phyloP scores from a whole-genome alignment of 768 basidiomycete genomes.

The Rhizopogon vulgaris region DNA sequence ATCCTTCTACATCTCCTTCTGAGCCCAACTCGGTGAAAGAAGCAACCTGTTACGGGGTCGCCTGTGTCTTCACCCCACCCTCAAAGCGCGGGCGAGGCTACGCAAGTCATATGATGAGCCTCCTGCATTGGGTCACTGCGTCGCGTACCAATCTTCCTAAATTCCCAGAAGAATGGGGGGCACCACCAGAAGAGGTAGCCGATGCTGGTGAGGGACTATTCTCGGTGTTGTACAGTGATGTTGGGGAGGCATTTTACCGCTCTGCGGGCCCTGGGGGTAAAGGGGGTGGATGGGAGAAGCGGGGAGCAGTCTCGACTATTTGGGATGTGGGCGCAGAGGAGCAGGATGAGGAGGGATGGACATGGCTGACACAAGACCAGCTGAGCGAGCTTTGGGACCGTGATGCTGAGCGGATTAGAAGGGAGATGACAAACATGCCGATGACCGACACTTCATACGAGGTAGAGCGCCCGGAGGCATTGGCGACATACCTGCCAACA shows the following conservation, averaged over 20 bases:
- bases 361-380: constrained; percentile 31
- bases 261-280: constrained; percentile 30
- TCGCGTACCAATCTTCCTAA: constrained; percentile 22
- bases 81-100: constrained; percentile 49
- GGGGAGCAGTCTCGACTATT: constrained; percentile 30
- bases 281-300: constrained; percentile 40
- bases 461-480: constrained; percentile 9
- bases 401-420: constrained; percentile 34
- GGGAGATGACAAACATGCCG: constrained; percentile 17
- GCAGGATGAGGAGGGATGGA: constrained; percentile 7
- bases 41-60: constrained; percentile 45
- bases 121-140: constrained; percentile 53
- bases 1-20: constrained; percentile 9
- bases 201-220: constrained; percentile 36
- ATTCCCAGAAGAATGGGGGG: constrained; percentile 39
- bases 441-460: constrained; percentile 6
- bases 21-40: constrained; percentile 15
- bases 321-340: constrained; percentile 27
- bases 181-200: constrained; percentile 31
- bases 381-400: constrained; percentile 32
- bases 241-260: constrained; percentile 43
- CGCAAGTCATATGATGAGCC: constrained; percentile 58
- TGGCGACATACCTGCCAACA: constrained; percentile 36
- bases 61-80: constrained; percentile 51
- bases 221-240: constrained; percentile 49